Percentiles rank a stretch among this genome's conserved stretches.
These are phyloP conservation scores for Erodium trifolium DNA, from an alignment of 441 rosid species.

Conservation along the genomic window DNA sequence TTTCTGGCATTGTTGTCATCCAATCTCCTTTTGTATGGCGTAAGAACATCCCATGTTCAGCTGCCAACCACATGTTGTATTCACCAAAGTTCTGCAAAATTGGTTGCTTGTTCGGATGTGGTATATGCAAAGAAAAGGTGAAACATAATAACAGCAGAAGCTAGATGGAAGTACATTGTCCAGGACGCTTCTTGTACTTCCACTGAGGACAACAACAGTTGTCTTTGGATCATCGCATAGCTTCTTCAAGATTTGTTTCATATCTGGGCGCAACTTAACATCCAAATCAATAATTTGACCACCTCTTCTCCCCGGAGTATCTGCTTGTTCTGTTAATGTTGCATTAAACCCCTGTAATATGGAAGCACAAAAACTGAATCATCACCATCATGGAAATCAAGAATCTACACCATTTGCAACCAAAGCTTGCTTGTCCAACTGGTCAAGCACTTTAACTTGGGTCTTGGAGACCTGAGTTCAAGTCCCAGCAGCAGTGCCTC, in stretches of 20 bases:
- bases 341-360: conserved; percentile 85
- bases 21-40: conserved; percentile 73
- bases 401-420: too few species aligned
- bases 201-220: conserved; percentile 10
- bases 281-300: conserved; percentile 98
- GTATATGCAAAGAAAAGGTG: background rate
- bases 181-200: conserved; percentile 5
- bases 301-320: conserved; percentile 80
- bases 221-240: conserved; percentile 43
- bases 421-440: too few species aligned
- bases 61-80: conserved; percentile 91
- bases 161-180: conserved; percentile 3
- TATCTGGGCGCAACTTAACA: conserved; percentile 77
- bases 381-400: background rate
- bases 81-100: conserved; percentile 73
- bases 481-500: too few species aligned
- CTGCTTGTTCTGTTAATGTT: conserved; percentile 82
- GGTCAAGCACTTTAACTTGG: too few species aligned
- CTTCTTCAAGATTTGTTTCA: conserved; percentile 49
- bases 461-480: too few species aligned
- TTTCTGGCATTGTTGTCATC: conserved; percentile 99
- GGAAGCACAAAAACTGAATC: background rate
- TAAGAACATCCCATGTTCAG: conserved; percentile 96
- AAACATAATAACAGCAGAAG: background rate
- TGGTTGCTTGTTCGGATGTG: background rate